Evolutionary conservation across 352 stramenopile genomes (phyloP), one percentile per base, ranked within the genome.

Genomic region (Thalassiosira livingstoniorum): DNA sequence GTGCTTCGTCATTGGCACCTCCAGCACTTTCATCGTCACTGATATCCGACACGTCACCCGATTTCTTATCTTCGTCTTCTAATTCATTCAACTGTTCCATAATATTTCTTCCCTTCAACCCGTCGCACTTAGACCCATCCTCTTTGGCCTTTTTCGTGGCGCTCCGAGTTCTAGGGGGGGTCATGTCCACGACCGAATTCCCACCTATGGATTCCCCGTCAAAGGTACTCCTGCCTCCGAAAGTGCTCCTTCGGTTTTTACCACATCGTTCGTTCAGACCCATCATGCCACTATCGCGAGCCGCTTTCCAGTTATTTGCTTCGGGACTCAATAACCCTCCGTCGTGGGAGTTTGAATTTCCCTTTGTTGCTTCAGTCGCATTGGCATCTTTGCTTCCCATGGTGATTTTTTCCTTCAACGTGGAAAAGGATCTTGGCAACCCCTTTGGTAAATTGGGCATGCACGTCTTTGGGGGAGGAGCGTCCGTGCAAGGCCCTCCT

Each of bases 401-500:
- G 29, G 4, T 62, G 18, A 29, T 62, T 62, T 11, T 45, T 15
- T 18, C 31, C 18, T 45, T 65, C 27, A 2, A 45, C 57, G 11
- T 65, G n/a, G 57, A 45, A 5, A 3, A 27, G 13, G 53, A 4
- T 32, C 23, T 61, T 13, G 25, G 31, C 25, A 2, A 35, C 27
- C 25, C 7, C 57, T 4, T 23, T 18, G 4, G 27, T 18, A 45
- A 65, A 29, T 45, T 15, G 25, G 7, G 18, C 31, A 21, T 27
- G 57, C 2, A 18, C 15, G 13, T 18, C 29, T 35, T 51, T 18
- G 29, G 31, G 21, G 57, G 37, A 23, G 65, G 47, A 42, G 65
- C 65, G 27, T 64, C 43, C 10, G n/a, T 58, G n/a, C 47, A n/a
- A 7, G 65, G 65, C 1, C 65, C 65, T 5, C 65, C 65, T 21